Evolutionary conservation across 495 filamentous ascomycete species (phyloP).

Genomic region (Letharia columbiana): DNA sequence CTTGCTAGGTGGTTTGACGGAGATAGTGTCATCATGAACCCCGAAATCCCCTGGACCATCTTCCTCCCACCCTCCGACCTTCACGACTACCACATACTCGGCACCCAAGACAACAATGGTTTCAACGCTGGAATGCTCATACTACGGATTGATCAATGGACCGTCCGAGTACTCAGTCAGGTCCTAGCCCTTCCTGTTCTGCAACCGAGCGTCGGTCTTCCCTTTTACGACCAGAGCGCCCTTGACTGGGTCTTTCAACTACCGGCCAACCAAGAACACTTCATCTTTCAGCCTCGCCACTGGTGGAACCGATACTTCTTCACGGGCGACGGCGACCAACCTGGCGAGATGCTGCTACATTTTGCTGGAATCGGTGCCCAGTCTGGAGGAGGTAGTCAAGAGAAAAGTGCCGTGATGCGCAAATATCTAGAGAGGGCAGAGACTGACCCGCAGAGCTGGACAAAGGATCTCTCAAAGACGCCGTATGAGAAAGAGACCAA

Average conservation of each 20-base stretch:
- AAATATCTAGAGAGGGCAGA: slow-evolving; percentile 9
- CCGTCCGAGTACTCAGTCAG: slow-evolving; percentile 39
- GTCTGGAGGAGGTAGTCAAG: slow-evolving; percentile 2
- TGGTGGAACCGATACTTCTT: slow-evolving; percentile 16
- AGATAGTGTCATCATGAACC: slow-evolving; percentile 33
- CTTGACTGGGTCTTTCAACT: slow-evolving; percentile 7
- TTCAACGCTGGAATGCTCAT: slow-evolving; percentile 49
- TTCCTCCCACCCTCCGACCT: slow-evolving; percentile 44
- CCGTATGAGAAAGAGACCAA: slow-evolving; percentile 12
- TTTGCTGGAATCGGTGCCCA: slow-evolving; percentile 13
- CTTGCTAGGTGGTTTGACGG: slow-evolving; percentile 40
- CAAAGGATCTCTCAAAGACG: slow-evolving; percentile 1
- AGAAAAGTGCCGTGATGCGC: slow-evolving; percentile 4
- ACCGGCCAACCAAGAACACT: slow-evolving; percentile 9
- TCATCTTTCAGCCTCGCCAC: slow-evolving; percentile 14
- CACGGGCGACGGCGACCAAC: slow-evolving; percentile 7
- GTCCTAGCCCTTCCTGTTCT: slow-evolving; percentile 39
- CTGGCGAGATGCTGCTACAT: slow-evolving; percentile 11
- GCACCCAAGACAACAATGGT: slow-evolving; percentile 45
- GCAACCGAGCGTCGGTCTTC: slow-evolving; percentile 30
- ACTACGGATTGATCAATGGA: slow-evolving; percentile 39
- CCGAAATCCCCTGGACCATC: slow-evolving; percentile 39
- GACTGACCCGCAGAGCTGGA: slow-evolving; percentile 1
- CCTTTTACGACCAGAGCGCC: slow-evolving; percentile 16
- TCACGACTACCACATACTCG: slow-evolving; percentile 38